Evolutionary conservation across 805 yeast species (phyloP).

Genomic region (Pichia deserticola): DNA sequence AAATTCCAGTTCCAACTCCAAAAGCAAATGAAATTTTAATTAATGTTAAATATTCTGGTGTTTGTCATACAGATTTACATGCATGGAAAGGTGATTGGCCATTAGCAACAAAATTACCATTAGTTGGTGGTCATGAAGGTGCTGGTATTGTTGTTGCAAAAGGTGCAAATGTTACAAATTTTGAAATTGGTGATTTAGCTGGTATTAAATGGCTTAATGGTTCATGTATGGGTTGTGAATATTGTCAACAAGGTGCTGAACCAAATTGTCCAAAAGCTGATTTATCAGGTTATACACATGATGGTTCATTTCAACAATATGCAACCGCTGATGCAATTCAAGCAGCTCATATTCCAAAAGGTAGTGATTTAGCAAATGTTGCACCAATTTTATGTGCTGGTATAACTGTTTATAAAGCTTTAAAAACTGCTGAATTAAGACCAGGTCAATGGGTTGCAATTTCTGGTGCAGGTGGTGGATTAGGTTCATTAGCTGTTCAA

Average conservation of each 20-base stretch:
- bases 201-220: constrained; percentile 82
- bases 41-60: constrained; percentile 83
- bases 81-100: constrained; percentile 97
- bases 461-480: constrained; percentile 80
- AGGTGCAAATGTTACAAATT: constrained; percentile 61
- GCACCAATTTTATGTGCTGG: constrained; percentile 90
- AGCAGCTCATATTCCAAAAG: constrained; percentile 72
- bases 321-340: constrained; percentile 84
- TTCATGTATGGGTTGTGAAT: constrained; percentile 71
- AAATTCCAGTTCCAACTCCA: constrained; percentile 76
- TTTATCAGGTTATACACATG: constrained; percentile 81
- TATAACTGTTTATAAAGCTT: constrained; percentile 84
- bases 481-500: constrained; percentile 72
- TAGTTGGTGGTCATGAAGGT: constrained; percentile 88
- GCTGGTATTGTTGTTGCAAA: constrained; percentile 78
- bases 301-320: constrained; percentile 88
- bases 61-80: constrained; percentile 90
- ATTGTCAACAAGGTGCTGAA: constrained; percentile 59
- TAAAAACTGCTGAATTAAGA: constrained; percentile 68
- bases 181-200: constrained; percentile 73
- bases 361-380: constrained; percentile 64
- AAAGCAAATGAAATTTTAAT: constrained; percentile 70
- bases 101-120: constrained; percentile 60
- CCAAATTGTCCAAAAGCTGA: constrained; percentile 65
- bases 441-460: constrained; percentile 77